These are phyloP conservation scores for Cystobasidium ongulense DNA, from an alignment of 768 basidiomycete genomes.

Conservation along the genomic window DNA sequence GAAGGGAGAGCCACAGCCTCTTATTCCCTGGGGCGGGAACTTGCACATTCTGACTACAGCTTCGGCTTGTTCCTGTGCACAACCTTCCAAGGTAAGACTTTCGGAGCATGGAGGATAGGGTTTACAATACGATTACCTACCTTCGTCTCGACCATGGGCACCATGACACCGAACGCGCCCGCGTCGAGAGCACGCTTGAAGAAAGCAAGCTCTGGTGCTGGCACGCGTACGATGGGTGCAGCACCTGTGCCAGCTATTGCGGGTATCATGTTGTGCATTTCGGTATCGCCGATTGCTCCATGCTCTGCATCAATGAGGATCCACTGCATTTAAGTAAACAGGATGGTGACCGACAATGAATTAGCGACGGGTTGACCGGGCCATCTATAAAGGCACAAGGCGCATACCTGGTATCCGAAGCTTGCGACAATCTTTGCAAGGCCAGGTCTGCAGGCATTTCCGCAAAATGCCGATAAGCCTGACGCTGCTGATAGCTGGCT, in stretches of 20 bases:
- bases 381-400: background rate
- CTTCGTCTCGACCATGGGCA: constrained; percentile 44
- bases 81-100: background rate
- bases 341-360: background rate
- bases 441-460: background rate
- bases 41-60: constrained; percentile 43
- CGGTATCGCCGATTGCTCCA: constrained; percentile 40
- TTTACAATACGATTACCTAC: constrained; percentile 29
- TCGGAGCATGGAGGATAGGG: background rate
- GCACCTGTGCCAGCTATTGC: constrained; percentile 41
- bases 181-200: constrained; percentile 47
- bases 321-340: constrained; percentile 19
- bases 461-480: background rate
- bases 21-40: constrained; percentile 44
- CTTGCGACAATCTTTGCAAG: constrained; percentile 14
- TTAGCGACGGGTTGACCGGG: too few species aligned
- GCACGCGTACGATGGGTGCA: constrained; percentile 45
- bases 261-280: constrained; percentile 40
- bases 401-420: constrained; percentile 17
- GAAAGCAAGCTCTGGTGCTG: constrained; percentile 43
- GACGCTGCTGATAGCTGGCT: background rate
- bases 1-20: constrained; percentile 46
- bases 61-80: constrained; percentile 43
- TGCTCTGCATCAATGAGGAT: constrained; percentile 41
- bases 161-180: constrained; percentile 46